Evolutionary conservation across 1,139 yeast genomes (phyloP).

Genomic region (Suhomyces taliae): DNA sequence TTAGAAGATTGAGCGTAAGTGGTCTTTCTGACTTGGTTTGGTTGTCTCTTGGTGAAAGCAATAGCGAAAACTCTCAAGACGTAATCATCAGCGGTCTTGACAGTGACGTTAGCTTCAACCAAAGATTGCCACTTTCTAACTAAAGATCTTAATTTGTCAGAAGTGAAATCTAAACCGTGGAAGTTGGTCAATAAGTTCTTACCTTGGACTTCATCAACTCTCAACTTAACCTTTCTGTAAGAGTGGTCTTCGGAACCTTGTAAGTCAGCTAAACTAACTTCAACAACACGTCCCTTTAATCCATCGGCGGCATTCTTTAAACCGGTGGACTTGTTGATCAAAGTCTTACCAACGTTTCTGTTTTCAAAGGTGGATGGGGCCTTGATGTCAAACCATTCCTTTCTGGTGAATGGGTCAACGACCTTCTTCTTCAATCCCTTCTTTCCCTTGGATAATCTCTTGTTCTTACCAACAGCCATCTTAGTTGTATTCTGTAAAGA

Average conservation of each 20-base stretch:
- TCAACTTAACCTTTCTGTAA: slow-evolving; percentile 52
- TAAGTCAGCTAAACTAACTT: slow-evolving; percentile 51
- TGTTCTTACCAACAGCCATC: slow-evolving; percentile 96
- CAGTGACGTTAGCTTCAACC: slow-evolving; percentile 54
- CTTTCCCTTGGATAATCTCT: slow-evolving; percentile 95
- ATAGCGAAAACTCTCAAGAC: slow-evolving; percentile 52
- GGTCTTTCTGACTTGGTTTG: slow-evolving; percentile 52
- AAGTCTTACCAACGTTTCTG: slow-evolving; percentile 93
- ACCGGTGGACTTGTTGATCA: slow-evolving; percentile 93
- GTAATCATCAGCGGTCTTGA: slow-evolving; percentile 52
- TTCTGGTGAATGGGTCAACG: slow-evolving; percentile 93
- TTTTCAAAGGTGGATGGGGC: slow-evolving; percentile 94
- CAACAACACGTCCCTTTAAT: slow-evolving; percentile 53
- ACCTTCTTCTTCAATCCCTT: slow-evolving; percentile 95
- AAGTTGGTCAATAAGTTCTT: slow-evolving; percentile 55
- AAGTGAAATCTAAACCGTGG: slow-evolving; percentile 53
- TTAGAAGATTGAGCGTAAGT: slow-evolving; percentile 53
- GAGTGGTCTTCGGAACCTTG: slow-evolving; percentile 56
- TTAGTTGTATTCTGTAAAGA: slow-evolving; percentile 10
- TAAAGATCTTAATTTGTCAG: slow-evolving; percentile 52
- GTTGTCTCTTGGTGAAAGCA: slow-evolving; percentile 56
- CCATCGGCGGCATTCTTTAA: slow-evolving; percentile 80
- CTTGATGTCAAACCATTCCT: slow-evolving; percentile 93
- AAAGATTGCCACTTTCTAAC: slow-evolving; percentile 57
- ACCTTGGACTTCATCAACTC: slow-evolving; percentile 57